Evolutionary conservation across 1,284 basidiomycete genomes (phyloP).

Genomic region (Malassezia globosa): DNA sequence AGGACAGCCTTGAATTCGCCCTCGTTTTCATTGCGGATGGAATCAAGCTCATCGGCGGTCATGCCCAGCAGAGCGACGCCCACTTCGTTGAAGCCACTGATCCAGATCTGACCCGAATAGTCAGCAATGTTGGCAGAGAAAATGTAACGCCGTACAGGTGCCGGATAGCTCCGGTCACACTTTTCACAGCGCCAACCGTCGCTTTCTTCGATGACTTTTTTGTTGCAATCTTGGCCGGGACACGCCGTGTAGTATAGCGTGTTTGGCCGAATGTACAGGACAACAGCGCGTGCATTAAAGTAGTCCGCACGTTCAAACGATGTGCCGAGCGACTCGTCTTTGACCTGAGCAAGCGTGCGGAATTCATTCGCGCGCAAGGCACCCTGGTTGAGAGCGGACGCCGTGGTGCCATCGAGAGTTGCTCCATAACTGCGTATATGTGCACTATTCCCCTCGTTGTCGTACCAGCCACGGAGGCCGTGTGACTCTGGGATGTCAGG

Average conservation of each 20-base stretch:
- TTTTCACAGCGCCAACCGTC: slow-evolving; percentile 84
- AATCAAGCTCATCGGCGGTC: slow-evolving; percentile 67
- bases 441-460: slow-evolving; percentile 32
- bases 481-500: slow-evolving; percentile 82
- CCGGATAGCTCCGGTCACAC: slow-evolving; percentile 63
- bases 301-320: slow-evolving; percentile 65
- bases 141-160: slow-evolving; percentile 82
- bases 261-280: slow-evolving; percentile 80
- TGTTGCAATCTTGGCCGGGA: slow-evolving; percentile 68
- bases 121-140: slow-evolving; percentile 80
- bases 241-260: slow-evolving; percentile 85
- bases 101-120: slow-evolving; percentile 76
- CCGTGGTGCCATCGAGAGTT: slow-evolving; percentile 43
- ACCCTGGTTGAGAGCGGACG: slow-evolving; percentile 36
- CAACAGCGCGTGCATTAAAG: slow-evolving; percentile 69
- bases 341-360: slow-evolving; percentile 69
- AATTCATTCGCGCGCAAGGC: slow-evolving; percentile 39
- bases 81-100: slow-evolving; percentile 90
- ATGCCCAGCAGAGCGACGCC: slow-evolving; percentile 63
- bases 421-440: slow-evolving; percentile 47
- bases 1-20: slow-evolving; percentile 57
- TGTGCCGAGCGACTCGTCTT: slow-evolving; percentile 65
- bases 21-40: slow-evolving; percentile 62
- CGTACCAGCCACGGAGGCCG: slow-evolving; percentile 74
- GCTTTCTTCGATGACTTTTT: slow-evolving; percentile 69